These are phyloP conservation scores for Fusarium nodosum DNA, from an alignment of 2,329 filamentous ascomycete genomes.

Conservation along the genomic window DNA sequence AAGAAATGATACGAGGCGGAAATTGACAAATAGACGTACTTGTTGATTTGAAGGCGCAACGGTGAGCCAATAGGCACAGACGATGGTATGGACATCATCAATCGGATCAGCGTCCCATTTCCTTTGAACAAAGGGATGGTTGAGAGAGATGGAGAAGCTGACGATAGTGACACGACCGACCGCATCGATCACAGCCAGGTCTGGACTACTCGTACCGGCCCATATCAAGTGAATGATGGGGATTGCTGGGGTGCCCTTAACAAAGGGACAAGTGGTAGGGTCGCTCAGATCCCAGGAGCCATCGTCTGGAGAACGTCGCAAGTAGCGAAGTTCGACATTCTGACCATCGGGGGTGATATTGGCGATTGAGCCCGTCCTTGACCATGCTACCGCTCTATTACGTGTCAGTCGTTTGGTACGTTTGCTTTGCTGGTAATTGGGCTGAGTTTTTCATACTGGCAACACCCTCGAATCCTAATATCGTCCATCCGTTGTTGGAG, in stretches of 20 bases:
- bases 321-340: constrained; percentile 77
- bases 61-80: constrained; percentile 89
- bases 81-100: constrained; percentile 81
- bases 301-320: constrained; percentile 76
- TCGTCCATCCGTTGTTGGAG: constrained; percentile 82
- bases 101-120: constrained; percentile 75
- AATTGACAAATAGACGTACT: constrained; percentile 40
- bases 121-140: constrained; percentile 74
- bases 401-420: constrained; percentile 27
- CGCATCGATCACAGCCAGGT: constrained; percentile 86
- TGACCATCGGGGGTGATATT: constrained; percentile 80
- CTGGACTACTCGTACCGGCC: constrained; percentile 78
- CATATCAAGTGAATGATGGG: constrained; percentile 85
- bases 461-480: constrained; percentile 80
- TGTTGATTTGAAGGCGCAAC: constrained; percentile 64
- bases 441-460: constrained; percentile 72
- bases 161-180: constrained; percentile 83
- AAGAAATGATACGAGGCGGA: background rate
- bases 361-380: constrained; percentile 86
- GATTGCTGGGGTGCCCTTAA: constrained; percentile 73
- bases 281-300: constrained; percentile 83
- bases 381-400: constrained; percentile 85
- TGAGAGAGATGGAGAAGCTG: constrained; percentile 78
- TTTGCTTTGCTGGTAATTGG: background rate
- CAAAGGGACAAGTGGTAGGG: constrained; percentile 72